Base-by-base conservation (phyloP, 2,329 filamentous ascomycete genomes). In the Phyllosticta citribraziliensis region DNA sequence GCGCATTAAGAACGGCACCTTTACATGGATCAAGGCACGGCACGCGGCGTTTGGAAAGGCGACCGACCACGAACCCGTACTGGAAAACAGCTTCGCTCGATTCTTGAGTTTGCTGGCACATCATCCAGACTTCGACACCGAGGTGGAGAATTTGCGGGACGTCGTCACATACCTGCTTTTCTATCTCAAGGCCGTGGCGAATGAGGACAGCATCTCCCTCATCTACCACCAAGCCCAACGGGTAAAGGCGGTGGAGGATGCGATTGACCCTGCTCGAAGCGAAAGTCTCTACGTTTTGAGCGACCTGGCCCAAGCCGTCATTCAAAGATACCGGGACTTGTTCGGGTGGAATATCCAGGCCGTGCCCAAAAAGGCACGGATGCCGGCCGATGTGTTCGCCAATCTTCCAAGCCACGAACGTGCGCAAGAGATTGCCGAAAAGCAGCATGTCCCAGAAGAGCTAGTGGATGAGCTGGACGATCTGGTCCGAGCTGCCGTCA, bases 141-240 rank as follows among this genome's bases (percentile, higher is more conserved):
- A 74, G 5, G 75, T 85, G 2, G 81, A 84, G 14, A 87, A 91
- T 55, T 76, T 97, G 56, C 80, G 86, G 53, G 90, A 96, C 70
- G 92, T 96, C 72, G 86, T 89, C 5, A 86, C 86, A 67, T 99
- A 97, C 72, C 86, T 99, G 62, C 73, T 97, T 52, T 97, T 93
- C 75, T 99, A 96, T 70, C 80, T 97, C 55, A 86, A 82, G 64
- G 85, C 87, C 47, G 86, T 97, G 19, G 90, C 90, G 10, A 93
- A 86, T 0, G 89, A 96, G 72, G 84, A 89, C 53, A 99, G 97
- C 67, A 80, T 97, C 17, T 88, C 89, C 0, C 79, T 96, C 64
- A 91, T 99, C 51, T 94, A 89, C 78, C 91, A 94, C 72, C 89
- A 97, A 64, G 91, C 91, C 12, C 92, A 97, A 74, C 86, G 91